Evolutionary conservation across 2,329 filamentous ascomycete species (phyloP), one percentile per base, ranked within the genome.

Genomic region (Thielaviopsis ethacetica): DNA sequence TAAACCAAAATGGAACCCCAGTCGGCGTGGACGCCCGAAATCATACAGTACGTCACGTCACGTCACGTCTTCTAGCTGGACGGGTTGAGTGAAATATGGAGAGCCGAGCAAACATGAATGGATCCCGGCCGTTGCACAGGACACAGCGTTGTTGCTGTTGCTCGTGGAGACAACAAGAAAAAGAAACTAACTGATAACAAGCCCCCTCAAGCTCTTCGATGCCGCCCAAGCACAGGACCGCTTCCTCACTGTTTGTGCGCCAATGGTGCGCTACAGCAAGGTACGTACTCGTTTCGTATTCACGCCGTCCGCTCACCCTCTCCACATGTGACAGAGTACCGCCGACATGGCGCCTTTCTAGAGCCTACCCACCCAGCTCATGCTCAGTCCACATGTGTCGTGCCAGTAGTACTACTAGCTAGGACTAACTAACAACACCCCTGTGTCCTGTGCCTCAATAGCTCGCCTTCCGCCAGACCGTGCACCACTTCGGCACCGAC

Each of bases 191-290:
- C 21, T 7, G 4, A 19, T 30, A 15, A 10, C 6, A 59, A 82
- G 80, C 66, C 80, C 80, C 10, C 72, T 82, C 63, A 79, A 78
- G 64, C 72, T 84, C 55, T 84, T 84, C 64, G 76, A 81, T 63
- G 66, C 74, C 50, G 75, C 78, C 5, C 76, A 73, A 65, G 69
- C 70, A 53, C 71, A 81, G 63, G 72, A 75, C 38, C 73, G 76
- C 61, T 77, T 81, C 53, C 63, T 84, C 6, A 78, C 79, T 64
- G 75, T 81, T 21, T 80, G 76, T 53, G 82, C 82, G 15, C 82
- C 82, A n/a, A 85, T 85, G 82, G 82, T 85, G 58, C 74, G 82
- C 62, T 85, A 82, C 66, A 79, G 78, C 69, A 82, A 82, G 70
- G 76, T 71, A 67, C 62, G 65, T 54, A 19, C 50, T 41, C 26